Percentiles rank a stretch among this genome's conserved stretches.
Conservation (phyloP, 2,329 filamentous ascomycete genomes). For the Talaromyces sp. region DNA sequence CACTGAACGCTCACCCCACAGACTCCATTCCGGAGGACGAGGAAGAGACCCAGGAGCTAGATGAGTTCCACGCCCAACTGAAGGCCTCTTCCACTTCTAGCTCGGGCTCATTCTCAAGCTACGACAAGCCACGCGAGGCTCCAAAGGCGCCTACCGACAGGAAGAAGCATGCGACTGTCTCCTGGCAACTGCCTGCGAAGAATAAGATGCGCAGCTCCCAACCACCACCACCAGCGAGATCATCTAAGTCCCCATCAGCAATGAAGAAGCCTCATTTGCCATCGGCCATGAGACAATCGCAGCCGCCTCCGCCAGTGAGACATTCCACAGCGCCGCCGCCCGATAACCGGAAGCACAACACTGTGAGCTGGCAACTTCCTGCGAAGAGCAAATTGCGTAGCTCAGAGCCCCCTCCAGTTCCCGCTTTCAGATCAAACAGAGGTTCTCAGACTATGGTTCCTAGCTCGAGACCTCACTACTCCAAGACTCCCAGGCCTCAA, state of each 20-base stretch:
- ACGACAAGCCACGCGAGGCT: not conserved
- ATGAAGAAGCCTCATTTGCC: not conserved
- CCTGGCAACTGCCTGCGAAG: not conserved
- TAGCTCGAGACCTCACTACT: not conserved
- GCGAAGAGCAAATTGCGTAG: not conserved
- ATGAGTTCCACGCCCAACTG: slow-evolving; percentile 2
- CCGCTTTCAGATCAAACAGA: not conserved
- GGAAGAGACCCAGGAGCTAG: not conserved
- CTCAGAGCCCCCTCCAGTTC: not conserved
- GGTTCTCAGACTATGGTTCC: not conserved
- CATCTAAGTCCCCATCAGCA: not conserved
- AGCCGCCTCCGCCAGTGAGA: not conserved
- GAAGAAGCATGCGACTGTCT: not conserved
- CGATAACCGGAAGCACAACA: not conserved
- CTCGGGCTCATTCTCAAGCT: not conserved
- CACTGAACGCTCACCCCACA: not conserved
- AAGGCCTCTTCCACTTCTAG: not conserved
- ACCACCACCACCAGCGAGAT: not conserved
- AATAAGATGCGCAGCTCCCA: not conserved
- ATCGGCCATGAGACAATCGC: not conserved
- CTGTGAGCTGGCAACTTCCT: not conserved
- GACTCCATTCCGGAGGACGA: not conserved
- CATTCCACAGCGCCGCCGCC: not conserved
- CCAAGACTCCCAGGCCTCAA: slow-evolving; percentile 27
- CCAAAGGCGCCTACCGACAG: not conserved